A percentile compares a stretch with the other conserved stretches of the same genome.
Conservation (phyloP, 2,329 filamentous ascomycete species). For the Xylaria sp. region DNA sequence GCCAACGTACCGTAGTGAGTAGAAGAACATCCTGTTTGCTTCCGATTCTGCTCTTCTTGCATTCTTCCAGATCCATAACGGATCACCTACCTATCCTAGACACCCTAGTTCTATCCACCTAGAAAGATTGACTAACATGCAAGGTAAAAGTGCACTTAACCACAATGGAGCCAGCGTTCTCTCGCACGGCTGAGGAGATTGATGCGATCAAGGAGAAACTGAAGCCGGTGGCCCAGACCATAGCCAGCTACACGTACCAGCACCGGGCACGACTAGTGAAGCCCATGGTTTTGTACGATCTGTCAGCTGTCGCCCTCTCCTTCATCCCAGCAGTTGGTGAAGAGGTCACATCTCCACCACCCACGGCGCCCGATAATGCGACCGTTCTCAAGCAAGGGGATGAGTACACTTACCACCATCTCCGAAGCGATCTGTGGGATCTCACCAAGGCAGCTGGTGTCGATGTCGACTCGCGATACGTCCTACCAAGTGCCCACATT, state of each 20-base stretch:
- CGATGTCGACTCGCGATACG: conserved; percentile 71
- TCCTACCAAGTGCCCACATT: conserved; percentile 84
- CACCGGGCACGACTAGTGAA: conserved; percentile 73
- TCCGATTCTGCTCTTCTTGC: background rate
- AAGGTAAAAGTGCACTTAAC: conserved; percentile 65
- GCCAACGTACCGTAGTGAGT: conserved; percentile 55
- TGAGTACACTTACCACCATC: conserved; percentile 81
- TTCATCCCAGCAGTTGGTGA: conserved; percentile 77
- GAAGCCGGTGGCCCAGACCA: conserved; percentile 47
- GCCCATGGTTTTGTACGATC: conserved; percentile 77
- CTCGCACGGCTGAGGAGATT: conserved; percentile 65
- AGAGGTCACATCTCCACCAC: conserved; percentile 36
- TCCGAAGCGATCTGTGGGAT: conserved; percentile 71
- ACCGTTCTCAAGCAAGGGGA: conserved; percentile 48
- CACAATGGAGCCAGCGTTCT: conserved; percentile 77
- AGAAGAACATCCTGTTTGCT: background rate
- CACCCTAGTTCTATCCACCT: background rate
- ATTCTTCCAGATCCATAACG: too few species aligned
- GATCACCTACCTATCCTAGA: background rate
- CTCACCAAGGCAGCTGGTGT: conserved; percentile 57
- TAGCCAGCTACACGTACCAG: conserved; percentile 60
- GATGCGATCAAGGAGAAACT: conserved; percentile 55
- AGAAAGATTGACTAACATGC: background rate
- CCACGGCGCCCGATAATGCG: conserved; percentile 35
- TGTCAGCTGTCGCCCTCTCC: conserved; percentile 77